Conservation (phyloP, 495 filamentous ascomycete species). For the Penicillium daleae region DNA sequence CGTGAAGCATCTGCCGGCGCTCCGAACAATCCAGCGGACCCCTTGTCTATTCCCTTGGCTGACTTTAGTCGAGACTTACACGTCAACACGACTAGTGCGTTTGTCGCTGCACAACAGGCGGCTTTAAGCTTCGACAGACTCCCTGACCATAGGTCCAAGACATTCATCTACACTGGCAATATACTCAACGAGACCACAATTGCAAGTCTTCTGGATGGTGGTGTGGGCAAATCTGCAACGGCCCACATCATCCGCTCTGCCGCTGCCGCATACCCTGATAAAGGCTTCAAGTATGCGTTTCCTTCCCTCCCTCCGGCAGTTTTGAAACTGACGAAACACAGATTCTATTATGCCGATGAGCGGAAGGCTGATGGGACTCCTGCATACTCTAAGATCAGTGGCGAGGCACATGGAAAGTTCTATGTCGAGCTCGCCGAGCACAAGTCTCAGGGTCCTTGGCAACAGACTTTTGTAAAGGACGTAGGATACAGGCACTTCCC, state of each 20-base stretch:
- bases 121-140: conserved; percentile 8
- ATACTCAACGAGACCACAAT: conserved; percentile 19
- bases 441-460: conserved; percentile 46
- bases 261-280: too few species aligned
- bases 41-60: too few species aligned
- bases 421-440: conserved; percentile 43
- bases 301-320: too few species aligned
- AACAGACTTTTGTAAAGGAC: conserved; percentile 51
- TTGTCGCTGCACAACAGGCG: conserved; percentile 50
- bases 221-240: too few species aligned
- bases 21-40: too few species aligned
- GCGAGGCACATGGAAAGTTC: conserved; percentile 45
- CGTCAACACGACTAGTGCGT: too few species aligned
- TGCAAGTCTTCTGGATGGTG: too few species aligned
- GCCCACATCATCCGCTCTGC: too few species aligned
- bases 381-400: conserved; percentile 31
- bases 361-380: conserved; percentile 44
- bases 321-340: conserved; percentile 14
- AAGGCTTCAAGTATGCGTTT: conserved; percentile 51
- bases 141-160: conserved; percentile 24
- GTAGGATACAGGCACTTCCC: conserved; percentile 32
- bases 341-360: conserved; percentile 56
- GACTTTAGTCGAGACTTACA: too few species aligned
- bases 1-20: too few species aligned
- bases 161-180: conserved; percentile 57